Evolutionary conservation across 495 filamentous ascomycete genomes (phyloP), one percentile per base, ranked within the genome.

Genomic region (Hypomontagnella monticulosa): DNA sequence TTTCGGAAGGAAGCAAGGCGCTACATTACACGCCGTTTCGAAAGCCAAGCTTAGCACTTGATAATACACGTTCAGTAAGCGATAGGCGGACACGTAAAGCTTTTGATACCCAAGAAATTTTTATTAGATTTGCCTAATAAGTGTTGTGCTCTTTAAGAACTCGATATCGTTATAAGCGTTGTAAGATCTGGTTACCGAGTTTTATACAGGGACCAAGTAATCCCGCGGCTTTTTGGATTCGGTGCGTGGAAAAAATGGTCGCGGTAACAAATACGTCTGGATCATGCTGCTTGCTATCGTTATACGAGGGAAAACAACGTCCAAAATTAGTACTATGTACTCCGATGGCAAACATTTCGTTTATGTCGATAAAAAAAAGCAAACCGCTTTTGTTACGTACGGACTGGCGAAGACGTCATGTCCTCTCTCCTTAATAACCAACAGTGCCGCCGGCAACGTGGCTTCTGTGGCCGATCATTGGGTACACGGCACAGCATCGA

Each of bases 361-460:
- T 38, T 30, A 15, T 64, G 41, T 34, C 47, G 37, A 60, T 15
- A 42, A 59, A 55, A 59, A 55, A 41, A 49, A 54, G 56, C 55
- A 59, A 59, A 55, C 55, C 18, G 27, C 14, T 41, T 32, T 51
- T 46, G 16, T 61, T 20, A 36, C 32, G 37, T 32, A 44, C 49
- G 50, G 30, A 46, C 46, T 61, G 36, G 16, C 57, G 34, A 62
- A 55, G 55, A 42, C 10, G 4, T 36, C 18, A 38, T 20, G 5
- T 11, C 36, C n/a, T 18, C 34, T 15, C 5, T 53, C 37, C 34
- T 41, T 36, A 42, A 11, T 43, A 40, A 49, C 55, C 52, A 19
- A 32, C 34, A 51, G 44, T 63, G 55, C 66, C 59, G 66, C 49
- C 66, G 59, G 66, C 66, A 64, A 63, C 46, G 40, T 68, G 65